Base-by-base conservation (phyloP, 163 green algal species). In the Smithsoniella earleae region DNA sequence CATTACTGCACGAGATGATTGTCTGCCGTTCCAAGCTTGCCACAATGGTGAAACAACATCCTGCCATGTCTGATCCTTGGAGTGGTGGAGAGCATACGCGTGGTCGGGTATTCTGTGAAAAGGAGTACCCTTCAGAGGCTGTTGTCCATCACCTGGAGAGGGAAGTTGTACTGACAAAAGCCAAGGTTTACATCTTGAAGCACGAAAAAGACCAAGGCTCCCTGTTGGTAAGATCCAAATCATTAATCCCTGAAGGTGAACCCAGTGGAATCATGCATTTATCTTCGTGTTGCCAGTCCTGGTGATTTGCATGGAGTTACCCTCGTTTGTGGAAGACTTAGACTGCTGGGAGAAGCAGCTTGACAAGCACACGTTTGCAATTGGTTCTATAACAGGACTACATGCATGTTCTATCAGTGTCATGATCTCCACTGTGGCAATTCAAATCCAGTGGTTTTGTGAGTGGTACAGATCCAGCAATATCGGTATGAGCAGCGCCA, bases 401-500 rank as follows among this genome's bases (percentile, higher is more conserved):
- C 10, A 10, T 49, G 10, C 40, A 49, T 49, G 40, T 22, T 49
- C 40, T 49, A 22, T 49, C n/a, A n/a, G n/a, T n/a, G n/a, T n/a
- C n/a, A n/a, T n/a, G n/a, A n/a, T n/a, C n/a, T n/a, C n/a, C n/a
- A n/a, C n/a, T n/a, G n/a, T n/a, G n/a, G n/a, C n/a, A n/a, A n/a
- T n/a, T n/a, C n/a, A n/a, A n/a, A n/a, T n/a, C n/a, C n/a, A n/a
- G n/a, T n/a, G n/a, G n/a, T n/a, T n/a, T n/a, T 18, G 49, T 64
- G 49, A 27, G 43, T 54, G 16, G 43, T 69, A 31, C 58, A 69
- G 58, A 34, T 38, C 65, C 16, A 78, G 28, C 2, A 76, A 40
- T 36, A 80, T 49, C 2, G 63, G 63, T 2, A 46, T 8, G 27
- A 84, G 73, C 3, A 84, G 74, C 13, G 76, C 45, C 0, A 81